phyloP scores from a whole-genome alignment of 2,329 filamentous ascomycete species.

The Pseudogymnoascus verrucosus region DNA sequence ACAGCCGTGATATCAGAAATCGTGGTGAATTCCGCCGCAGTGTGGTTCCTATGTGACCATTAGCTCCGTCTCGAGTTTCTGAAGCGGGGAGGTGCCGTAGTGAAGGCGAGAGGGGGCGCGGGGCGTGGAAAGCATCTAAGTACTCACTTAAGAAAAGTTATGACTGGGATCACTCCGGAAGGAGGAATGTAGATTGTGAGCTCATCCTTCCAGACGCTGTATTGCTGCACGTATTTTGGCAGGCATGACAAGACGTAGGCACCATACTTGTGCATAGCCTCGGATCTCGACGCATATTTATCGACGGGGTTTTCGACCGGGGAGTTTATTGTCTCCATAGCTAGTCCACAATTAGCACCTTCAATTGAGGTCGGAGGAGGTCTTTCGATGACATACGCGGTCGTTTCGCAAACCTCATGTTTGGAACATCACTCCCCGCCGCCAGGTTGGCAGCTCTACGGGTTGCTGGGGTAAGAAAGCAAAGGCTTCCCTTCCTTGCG shows the following conservation, averaged over 20 bases:
- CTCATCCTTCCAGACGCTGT: slow-evolving; percentile 99
- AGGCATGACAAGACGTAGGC: slow-evolving; percentile 94
- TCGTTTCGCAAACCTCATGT: slow-evolving; percentile 26
- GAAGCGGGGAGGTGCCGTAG: slow-evolving; percentile 11
- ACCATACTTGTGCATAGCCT: slow-evolving; percentile 87
- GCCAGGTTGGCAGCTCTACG: slow-evolving; percentile 7
- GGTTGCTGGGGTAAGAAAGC: slow-evolving; percentile 5
- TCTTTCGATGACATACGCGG: slow-evolving; percentile 33
- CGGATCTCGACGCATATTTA: slow-evolving; percentile 81
- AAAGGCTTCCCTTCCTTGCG: slow-evolving; percentile 10
- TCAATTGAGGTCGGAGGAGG: slow-evolving; percentile 15
- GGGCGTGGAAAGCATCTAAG: background rate
- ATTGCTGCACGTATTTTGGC: slow-evolving; percentile 98
- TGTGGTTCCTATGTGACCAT: slow-evolving; percentile 59
- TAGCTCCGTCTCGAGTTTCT: background rate
- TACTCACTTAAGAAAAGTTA: slow-evolving; percentile 80
- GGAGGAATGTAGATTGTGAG: slow-evolving; percentile 90
- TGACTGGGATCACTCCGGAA: slow-evolving; percentile 79
- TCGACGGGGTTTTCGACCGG: slow-evolving; percentile 87
- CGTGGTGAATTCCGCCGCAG: slow-evolving; percentile 92
- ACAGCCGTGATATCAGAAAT: slow-evolving; percentile 87
- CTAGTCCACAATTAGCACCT: slow-evolving; percentile 24
- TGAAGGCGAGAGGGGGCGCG: background rate
- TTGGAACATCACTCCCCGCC: slow-evolving; percentile 10
- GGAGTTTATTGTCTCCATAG: slow-evolving; percentile 57